Evolutionary conservation across 2,329 filamentous ascomycete species (phyloP).

Genomic region (Curvularia verruculosa): DNA sequence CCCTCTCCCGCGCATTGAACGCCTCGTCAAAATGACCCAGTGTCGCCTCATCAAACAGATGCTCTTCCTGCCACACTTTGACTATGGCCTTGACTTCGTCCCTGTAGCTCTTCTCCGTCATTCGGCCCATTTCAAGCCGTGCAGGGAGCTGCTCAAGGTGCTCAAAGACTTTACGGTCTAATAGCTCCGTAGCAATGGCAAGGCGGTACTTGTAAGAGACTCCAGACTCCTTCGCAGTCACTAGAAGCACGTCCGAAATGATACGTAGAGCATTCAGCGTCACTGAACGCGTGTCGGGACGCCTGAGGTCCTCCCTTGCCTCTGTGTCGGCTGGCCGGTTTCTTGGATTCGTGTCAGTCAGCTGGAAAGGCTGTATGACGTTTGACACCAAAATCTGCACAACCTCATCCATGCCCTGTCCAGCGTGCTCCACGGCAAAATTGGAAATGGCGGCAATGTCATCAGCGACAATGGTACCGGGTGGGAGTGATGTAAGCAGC

Average conservation of each 20-base stretch:
- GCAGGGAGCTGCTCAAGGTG: slow-evolving; percentile 75
- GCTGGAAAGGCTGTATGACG: slow-evolving; percentile 75
- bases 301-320: slow-evolving; percentile 30
- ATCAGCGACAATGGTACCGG: slow-evolving; percentile 74
- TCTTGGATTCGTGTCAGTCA: slow-evolving; percentile 72
- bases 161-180: slow-evolving; percentile 72
- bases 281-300: slow-evolving; percentile 29
- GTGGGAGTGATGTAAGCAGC: slow-evolving; percentile 81
- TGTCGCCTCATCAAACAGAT: slow-evolving; percentile 40
- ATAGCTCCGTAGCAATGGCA: slow-evolving; percentile 76
- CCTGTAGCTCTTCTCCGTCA: slow-evolving; percentile 68
- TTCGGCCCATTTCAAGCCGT: slow-evolving; percentile 75
- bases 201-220: slow-evolving; percentile 77
- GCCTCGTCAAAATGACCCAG: slow-evolving; percentile 33
- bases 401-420: slow-evolving; percentile 84
- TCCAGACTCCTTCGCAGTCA: slow-evolving; percentile 48
- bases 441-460: slow-evolving; percentile 85
- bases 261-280: slow-evolving; percentile 72
- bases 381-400: slow-evolving; percentile 89
- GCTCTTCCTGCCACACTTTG: slow-evolving; percentile 43
- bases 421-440: slow-evolving; percentile 88
- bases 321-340: slow-evolving; percentile 28
- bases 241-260: slow-evolving; percentile 78
- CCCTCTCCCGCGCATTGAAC: slow-evolving; percentile 48
- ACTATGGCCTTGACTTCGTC: slow-evolving; percentile 43